Percentiles rank a stretch among this genome's conserved stretches.
Evolutionary conservation across 2,329 filamentous ascomycete species (phyloP).

Genomic region (Alternaria alternata): DNA sequence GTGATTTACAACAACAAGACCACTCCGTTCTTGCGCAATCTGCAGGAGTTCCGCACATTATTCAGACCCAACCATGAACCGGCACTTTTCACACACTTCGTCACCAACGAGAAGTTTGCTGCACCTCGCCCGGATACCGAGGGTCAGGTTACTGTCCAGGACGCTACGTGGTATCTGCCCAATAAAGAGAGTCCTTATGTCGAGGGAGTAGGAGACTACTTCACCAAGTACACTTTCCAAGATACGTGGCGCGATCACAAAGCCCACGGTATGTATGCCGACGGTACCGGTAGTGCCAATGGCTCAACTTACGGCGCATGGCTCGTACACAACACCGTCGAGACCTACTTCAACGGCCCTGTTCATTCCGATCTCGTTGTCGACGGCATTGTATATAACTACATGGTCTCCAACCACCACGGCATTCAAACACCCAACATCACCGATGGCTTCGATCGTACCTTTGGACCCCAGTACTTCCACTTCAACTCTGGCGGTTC

Average conservation of each 20-base stretch:
- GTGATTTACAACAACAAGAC: slow-evolving; percentile 67
- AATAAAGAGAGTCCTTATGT: slow-evolving; percentile 65
- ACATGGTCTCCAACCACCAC: slow-evolving; percentile 64
- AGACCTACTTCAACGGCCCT: slow-evolving; percentile 69
- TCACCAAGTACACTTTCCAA: slow-evolving; percentile 71
- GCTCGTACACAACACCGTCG: slow-evolving; percentile 70
- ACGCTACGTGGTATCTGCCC: slow-evolving; percentile 69
- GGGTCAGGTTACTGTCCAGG: slow-evolving; percentile 62
- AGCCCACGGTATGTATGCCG: slow-evolving; percentile 64
- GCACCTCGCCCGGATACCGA: slow-evolving; percentile 61
- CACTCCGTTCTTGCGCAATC: slow-evolving; percentile 63
- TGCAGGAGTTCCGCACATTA: slow-evolving; percentile 69
- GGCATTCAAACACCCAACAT: slow-evolving; percentile 71
- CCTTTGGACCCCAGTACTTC: slow-evolving; percentile 70
- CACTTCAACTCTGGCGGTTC: slow-evolving; percentile 67
- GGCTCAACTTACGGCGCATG: slow-evolving; percentile 66
- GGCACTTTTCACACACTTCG: slow-evolving; percentile 67
- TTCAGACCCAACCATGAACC: slow-evolving; percentile 65
- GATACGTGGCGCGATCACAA: slow-evolving; percentile 66
- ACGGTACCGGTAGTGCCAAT: slow-evolving; percentile 60
- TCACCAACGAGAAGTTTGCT: slow-evolving; percentile 63
- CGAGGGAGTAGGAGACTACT: slow-evolving; percentile 65
- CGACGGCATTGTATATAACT: slow-evolving; percentile 72
- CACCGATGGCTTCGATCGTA: slow-evolving; percentile 69
- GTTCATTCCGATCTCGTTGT: slow-evolving; percentile 70